Percentiles rank a stretch among this genome's conserved stretches.
Conservation (phyloP, 139 green algal genomes). For the Chlorella sp. region DNA sequence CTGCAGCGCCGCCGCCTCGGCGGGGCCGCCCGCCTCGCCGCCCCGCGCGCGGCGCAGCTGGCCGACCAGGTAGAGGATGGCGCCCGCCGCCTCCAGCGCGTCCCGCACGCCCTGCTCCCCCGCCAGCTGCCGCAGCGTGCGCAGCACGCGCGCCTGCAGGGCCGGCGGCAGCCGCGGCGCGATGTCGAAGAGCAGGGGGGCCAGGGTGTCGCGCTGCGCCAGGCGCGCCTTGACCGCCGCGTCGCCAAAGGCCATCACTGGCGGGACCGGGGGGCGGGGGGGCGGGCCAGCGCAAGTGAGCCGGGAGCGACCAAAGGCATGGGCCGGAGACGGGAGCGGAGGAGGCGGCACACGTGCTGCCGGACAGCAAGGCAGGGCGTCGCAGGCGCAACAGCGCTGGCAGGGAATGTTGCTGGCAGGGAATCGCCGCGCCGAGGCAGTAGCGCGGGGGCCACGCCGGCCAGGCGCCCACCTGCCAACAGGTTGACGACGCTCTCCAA, state of each 20-base stretch:
- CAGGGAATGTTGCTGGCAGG: too few species aligned
- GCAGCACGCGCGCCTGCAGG: conserved; percentile 22
- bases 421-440: too few species aligned
- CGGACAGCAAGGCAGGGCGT: too few species aligned
- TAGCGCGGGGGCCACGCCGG: too few species aligned
- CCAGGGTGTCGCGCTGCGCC: conserved; percentile 32
- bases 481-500: conserved; percentile 29
- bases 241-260: conserved; percentile 50
- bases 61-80: conserved; percentile 51
- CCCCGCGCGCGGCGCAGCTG: too few species aligned
- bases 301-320: too few species aligned
- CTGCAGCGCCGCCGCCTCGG: conserved; percentile 37
- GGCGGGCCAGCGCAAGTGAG: background rate
- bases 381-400: too few species aligned
- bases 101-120: conserved; percentile 55
- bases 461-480: conserved; percentile 12
- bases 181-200: conserved; percentile 13
- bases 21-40: too few species aligned
- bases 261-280: background rate
- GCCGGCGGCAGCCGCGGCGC: background rate
- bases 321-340: too few species aligned
- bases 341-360: too few species aligned
- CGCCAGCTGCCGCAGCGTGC: conserved; percentile 28
- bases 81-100: conserved; percentile 45
- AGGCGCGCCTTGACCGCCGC: conserved; percentile 69